Evolutionary conservation across 140 eudicot genomes (phyloP), one percentile per base, ranked within the genome.

Genomic region (Ambrosia hybrid): DNA sequence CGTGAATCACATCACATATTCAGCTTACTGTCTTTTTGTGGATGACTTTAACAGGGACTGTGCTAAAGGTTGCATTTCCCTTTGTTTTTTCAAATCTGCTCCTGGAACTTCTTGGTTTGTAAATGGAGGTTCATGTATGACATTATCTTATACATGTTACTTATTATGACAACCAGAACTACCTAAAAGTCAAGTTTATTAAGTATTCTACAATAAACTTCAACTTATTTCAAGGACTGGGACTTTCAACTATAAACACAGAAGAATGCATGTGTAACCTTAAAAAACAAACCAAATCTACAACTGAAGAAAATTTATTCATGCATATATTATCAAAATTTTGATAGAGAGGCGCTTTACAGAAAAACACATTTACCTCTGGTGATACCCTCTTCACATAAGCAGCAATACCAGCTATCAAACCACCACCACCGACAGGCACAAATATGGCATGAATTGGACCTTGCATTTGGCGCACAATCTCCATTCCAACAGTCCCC

Each of bases 341-440:
- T 30, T 9, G 0, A 30, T 0, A 26, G 2, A 12, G 45, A 68
- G 1, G 51, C 6, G n/a, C 5, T 46, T 67, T 45, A 8, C 57
- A 64, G 46, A 6, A 56, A 55, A 14, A 41, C n/a, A 33, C 13
- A 56, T 16, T 41, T 62, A 82, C 92, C 73, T 87, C 84, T 53
- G 94, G 90, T 6, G 83, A 79, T 57, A 87, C 87, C 74, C 87
- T 79, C 76, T 87, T 87, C 21, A 87, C 82, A 55, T 84, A 87
- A 14, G 94, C 90, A 75, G 90, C 94, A 77, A 87, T 85, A 34
- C 90, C 90, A 34, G 95, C 90, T 33, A 87, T 87, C 51, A 87
- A 76, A 17, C 95, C 95, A 15, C 95, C 95, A 51, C 95, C 95
- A 26, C 95, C 90, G 13, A 85, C 95, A 48, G 90, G 95, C 64